Evolutionary conservation across 495 filamentous ascomycete species (phyloP).

Genomic region (Penicillium samsonianum): DNA sequence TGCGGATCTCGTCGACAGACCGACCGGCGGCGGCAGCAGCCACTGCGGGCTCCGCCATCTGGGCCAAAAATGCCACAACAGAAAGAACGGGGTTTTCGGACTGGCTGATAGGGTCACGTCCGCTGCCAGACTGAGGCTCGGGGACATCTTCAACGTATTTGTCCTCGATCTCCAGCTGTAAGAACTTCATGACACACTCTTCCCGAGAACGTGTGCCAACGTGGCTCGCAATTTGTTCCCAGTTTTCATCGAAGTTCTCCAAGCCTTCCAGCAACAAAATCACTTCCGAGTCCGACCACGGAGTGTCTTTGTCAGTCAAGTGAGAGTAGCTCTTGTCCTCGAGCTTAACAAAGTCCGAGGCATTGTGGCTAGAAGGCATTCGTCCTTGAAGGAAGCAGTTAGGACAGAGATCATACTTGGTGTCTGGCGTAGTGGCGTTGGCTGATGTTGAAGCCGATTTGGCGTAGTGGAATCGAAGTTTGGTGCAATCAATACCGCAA

Average conservation of each 20-base stretch:
- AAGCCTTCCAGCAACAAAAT: conserved; percentile 84
- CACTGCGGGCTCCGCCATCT: conserved; percentile 81
- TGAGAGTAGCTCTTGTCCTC: conserved; percentile 79
- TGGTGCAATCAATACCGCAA: conserved; percentile 91
- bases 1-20: conserved; percentile 79
- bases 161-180: conserved; percentile 88
- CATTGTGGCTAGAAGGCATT: conserved; percentile 70
- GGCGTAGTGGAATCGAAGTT: conserved; percentile 83
- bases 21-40: conserved; percentile 86
- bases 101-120: conserved; percentile 81
- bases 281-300: conserved; percentile 88
- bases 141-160: conserved; percentile 80
- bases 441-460: conserved; percentile 58
- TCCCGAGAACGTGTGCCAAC: conserved; percentile 90
- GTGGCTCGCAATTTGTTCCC: conserved; percentile 87
- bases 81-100: conserved; percentile 94
- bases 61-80: conserved; percentile 88
- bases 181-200: conserved; percentile 94
- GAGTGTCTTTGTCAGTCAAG: conserved; percentile 74
- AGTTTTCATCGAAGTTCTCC: conserved; percentile 91
- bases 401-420: conserved; percentile 84
- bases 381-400: conserved; percentile 83
- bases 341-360: conserved; percentile 77
- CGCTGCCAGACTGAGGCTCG: conserved; percentile 63
- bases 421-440: conserved; percentile 57